Evolutionary conservation across 2,329 filamentous ascomycete genomes (phyloP).

Genomic region (Ceratocystis huliohia): DNA sequence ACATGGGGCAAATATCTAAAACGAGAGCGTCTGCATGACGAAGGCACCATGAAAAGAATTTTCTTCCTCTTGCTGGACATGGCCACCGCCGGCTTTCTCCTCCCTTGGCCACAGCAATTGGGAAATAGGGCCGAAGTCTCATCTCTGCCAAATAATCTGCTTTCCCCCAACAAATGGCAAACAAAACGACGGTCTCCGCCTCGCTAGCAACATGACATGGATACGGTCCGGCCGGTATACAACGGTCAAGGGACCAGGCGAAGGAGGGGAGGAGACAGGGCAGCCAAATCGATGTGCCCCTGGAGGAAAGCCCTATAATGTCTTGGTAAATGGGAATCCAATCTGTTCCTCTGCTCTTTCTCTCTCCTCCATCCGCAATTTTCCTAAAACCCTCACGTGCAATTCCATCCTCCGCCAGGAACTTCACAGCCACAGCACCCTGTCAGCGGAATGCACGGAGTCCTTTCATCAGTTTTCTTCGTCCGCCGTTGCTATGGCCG

Average conservation of each 20-base stretch:
- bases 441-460: background rate
- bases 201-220: too few relatives aligned
- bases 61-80: too few relatives aligned
- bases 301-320: too few relatives aligned
- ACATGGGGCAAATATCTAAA: too few relatives aligned
- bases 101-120: background rate
- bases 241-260: too few relatives aligned
- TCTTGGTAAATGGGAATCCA: background rate
- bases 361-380: background rate
- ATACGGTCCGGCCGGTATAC: too few relatives aligned
- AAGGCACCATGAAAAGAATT: too few relatives aligned
- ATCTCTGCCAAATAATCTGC: background rate
- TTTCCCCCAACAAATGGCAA: too few relatives aligned
- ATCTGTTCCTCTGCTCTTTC: background rate
- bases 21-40: too few relatives aligned
- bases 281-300: too few relatives aligned
- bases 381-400: background rate
- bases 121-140: slow-evolving; percentile 1
- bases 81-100: background rate
- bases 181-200: too few relatives aligned
- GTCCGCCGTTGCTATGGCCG: background rate
- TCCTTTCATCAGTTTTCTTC: background rate
- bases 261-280: too few relatives aligned
- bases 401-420: background rate
- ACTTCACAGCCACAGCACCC: background rate